Base-by-base conservation (phyloP, 2,329 filamentous ascomycete species). In the Ilyonectria sp. region DNA sequence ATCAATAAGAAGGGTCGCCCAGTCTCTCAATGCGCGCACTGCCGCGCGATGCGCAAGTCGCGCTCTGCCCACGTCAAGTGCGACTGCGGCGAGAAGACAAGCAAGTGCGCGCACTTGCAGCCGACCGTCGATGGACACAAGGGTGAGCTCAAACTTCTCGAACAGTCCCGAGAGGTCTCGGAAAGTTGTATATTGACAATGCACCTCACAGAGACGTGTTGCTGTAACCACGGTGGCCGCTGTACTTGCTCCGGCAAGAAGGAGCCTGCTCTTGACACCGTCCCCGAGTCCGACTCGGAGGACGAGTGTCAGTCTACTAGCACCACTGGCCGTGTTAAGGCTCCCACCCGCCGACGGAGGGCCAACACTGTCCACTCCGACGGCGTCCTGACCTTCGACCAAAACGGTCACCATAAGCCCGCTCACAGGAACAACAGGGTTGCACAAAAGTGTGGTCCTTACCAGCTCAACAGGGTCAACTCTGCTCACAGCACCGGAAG, bases 1-100 rank as follows among this genome's bases (percentile, higher is more conserved):
- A 97, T 98, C 85, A 97, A 97, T 83, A 97, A 97, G 82, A 98
- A 98, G 86, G 95, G 95, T 78, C 93, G 95, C 70, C 96, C 96
- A 69, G 94, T 98, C 75, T 97, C 96, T 76, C 96, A 99, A 91
- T 99, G 96, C 84, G 90, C 94, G 75, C 96, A 99, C 85, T 99
- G 96, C 85, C 95, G 96, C 81, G 90, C 93, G 74, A 92, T 97
- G 87, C 95, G 96, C 85, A 98, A 98, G 88, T 95, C 94, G 82
- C 94, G 96, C 77, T 92, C 95, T 66, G 94, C 95, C 72, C 96
- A 98, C 83, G 90, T 96, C 79, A 97, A 96, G 83, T 99, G 96
- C 84, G 95, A 98, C 83, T 99, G 96, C 82, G 95, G 94, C 80
- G 94, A 97, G 83, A 98, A 97, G 87, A 90, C 91, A 69, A 92